Evolutionary conservation across 192 early-diverging fungal genomes (phyloP).

Genomic region (Linnemannia hyalina): DNA sequence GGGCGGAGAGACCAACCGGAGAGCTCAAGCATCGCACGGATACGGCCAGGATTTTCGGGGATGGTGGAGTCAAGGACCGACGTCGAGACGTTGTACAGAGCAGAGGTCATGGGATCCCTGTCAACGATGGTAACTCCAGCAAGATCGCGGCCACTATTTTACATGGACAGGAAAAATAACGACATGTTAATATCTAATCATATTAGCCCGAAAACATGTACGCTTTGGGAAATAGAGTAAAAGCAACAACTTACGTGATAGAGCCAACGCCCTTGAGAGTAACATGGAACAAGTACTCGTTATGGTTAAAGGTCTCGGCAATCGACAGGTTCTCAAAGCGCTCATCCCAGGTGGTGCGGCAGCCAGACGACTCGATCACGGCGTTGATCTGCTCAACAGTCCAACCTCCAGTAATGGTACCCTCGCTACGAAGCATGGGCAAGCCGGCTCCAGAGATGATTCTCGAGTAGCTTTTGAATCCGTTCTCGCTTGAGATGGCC

Average conservation of each 20-base stretch:
- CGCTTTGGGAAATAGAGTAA: neutral
- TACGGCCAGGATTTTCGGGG: slow-evolving; percentile 60
- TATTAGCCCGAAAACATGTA: neutral
- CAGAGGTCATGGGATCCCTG: slow-evolving; percentile 59
- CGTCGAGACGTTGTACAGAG: slow-evolving; percentile 61
- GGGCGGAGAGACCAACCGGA: slow-evolving; percentile 68
- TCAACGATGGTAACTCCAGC: slow-evolving; percentile 64
- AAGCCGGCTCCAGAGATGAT: slow-evolving; percentile 53
- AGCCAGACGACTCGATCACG: slow-evolving; percentile 59
- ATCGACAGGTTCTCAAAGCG: slow-evolving; percentile 61
- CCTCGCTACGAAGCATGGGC: slow-evolving; percentile 66
- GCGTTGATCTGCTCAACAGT: slow-evolving; percentile 68
- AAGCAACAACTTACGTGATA: slow-evolving; percentile 41
- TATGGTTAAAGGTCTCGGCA: slow-evolving; percentile 64
- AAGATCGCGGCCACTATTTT: slow-evolving; percentile 61
- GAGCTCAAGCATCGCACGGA: slow-evolving; percentile 58
- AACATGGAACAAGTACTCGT: slow-evolving; percentile 62
- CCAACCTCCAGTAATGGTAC: slow-evolving; percentile 62
- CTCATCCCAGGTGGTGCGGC: slow-evolving; percentile 66
- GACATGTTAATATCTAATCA: neutral
- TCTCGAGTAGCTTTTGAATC: slow-evolving; percentile 64
- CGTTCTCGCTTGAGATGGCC: slow-evolving; percentile 57
- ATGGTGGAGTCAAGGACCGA: slow-evolving; percentile 62
- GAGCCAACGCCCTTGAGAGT: slow-evolving; percentile 54
- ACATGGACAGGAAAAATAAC: slow-evolving; percentile 7